phyloP scores from a whole-genome alignment of 1,284 basidiomycete genomes.

The Tetrapyrgos nigripes region DNA sequence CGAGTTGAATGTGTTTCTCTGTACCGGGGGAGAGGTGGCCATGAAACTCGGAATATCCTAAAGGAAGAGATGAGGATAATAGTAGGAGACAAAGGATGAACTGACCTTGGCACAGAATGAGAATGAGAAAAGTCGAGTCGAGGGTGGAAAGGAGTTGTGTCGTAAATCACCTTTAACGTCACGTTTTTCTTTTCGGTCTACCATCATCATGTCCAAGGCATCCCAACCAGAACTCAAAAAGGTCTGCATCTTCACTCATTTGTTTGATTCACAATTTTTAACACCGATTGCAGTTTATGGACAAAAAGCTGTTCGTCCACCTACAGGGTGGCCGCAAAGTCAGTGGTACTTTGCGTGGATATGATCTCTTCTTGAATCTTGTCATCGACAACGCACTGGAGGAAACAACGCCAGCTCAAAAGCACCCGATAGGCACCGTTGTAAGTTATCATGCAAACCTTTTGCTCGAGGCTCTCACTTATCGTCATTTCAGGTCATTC shows the following conservation, averaged over 20 bases:
- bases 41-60: neutral
- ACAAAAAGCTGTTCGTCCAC: constrained; percentile 95
- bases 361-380: constrained; percentile 98
- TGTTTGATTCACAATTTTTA: constrained; percentile 3
- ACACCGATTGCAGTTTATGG: constrained; percentile 82
- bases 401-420: constrained; percentile 90
- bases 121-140: neutral
- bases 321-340: constrained; percentile 97
- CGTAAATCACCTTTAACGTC: constrained; percentile 19
- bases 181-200: constrained; percentile 5
- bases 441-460: constrained; percentile 55
- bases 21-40: neutral
- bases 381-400: constrained; percentile 96
- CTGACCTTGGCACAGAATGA: neutral
- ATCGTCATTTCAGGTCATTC: constrained; percentile 73
- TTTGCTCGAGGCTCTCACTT: constrained; percentile 16
- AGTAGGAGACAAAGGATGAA: neutral
- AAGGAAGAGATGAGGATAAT: neutral
- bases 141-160: constrained; percentile 6
- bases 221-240: constrained; percentile 95
- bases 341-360: constrained; percentile 94
- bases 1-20: neutral
- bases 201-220: constrained; percentile 81
- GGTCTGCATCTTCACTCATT: constrained; percentile 47
- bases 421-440: constrained; percentile 88